These are phyloP conservation scores for Colletotrichum sp. DNA, from an alignment of 2,329 filamentous ascomycete genomes.

Conservation along the genomic window DNA sequence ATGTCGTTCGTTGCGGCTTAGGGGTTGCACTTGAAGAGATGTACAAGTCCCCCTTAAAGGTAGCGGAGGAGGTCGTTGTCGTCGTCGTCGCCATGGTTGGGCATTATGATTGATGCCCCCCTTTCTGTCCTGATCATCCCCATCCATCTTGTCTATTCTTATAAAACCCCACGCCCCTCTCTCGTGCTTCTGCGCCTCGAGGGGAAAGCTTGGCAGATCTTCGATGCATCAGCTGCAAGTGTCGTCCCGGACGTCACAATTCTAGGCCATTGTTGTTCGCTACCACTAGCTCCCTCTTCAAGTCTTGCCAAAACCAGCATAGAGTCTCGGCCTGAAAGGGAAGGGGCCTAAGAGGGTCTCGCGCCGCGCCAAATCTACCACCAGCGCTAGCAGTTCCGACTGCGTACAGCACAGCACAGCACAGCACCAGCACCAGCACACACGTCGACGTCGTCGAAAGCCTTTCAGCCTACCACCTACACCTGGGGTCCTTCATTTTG, in stretches of 20 bases:
- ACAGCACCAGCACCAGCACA: neutral
- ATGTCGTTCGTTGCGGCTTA: neutral
- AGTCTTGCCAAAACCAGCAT: neutral
- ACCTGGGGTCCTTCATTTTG: neutral
- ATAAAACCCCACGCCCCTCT: constrained; percentile 4
- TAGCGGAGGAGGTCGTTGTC: neutral
- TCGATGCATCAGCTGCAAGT: constrained; percentile 1
- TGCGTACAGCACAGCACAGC: neutral
- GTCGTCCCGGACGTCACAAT: neutral
- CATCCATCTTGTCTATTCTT: neutral
- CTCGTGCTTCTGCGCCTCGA: neutral
- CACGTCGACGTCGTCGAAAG: neutral
- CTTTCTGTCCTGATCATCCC: neutral
- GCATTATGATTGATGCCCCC: neutral
- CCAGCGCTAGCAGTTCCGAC: neutral
- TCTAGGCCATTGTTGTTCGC: neutral
- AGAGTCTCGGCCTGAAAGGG: constrained; percentile 2
- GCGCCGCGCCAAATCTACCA: neutral
- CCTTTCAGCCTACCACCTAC: neutral
- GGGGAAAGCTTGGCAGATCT: constrained; percentile 15
- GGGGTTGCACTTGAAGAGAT: neutral
- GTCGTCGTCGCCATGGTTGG: neutral
- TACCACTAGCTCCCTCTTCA: neutral
- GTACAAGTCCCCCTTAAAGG: neutral
- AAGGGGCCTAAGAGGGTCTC: neutral